phyloP scores from a whole-genome alignment of 768 basidiomycete genomes.

The Hygrocybe punicea region DNA sequence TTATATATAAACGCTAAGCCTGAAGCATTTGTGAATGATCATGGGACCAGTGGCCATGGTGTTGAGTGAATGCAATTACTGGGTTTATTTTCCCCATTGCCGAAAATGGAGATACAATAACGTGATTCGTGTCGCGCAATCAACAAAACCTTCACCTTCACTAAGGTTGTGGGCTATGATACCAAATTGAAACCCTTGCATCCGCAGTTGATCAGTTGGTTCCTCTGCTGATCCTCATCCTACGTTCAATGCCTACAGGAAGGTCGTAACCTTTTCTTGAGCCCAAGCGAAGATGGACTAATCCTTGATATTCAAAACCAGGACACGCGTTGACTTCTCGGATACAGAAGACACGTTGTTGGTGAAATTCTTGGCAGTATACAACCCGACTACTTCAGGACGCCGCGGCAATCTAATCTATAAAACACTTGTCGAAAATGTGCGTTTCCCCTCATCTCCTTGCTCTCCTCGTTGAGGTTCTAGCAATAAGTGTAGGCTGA shows the following conservation, averaged over 20 bases:
- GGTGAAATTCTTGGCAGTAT: constrained; percentile 47
- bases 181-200: no score
- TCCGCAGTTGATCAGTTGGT: no score
- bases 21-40: no score
- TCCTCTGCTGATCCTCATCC: no score
- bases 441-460: constrained; percentile 24
- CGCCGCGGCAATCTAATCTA: constrained; percentile 50
- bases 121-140: no score
- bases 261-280: neutral
- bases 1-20: no score
- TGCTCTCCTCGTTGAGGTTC: constrained; percentile 1
- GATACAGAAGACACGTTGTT: constrained; percentile 43
- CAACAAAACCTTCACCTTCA: no score
- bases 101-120: no score
- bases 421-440: constrained; percentile 42
- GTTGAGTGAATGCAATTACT: no score
- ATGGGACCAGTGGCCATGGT: no score
- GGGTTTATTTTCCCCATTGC: no score
- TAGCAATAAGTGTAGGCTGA: constrained; percentile 28
- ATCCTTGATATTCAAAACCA: neutral
- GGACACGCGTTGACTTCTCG: constrained; percentile 13
- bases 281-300: neutral
- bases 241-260: neutral
- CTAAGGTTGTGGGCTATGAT: no score
- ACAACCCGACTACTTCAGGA: constrained; percentile 40